Evolutionary conservation across 202 grass and related monocot genomes (phyloP).

Genomic region (Sporobolus alterniflorus): DNA sequence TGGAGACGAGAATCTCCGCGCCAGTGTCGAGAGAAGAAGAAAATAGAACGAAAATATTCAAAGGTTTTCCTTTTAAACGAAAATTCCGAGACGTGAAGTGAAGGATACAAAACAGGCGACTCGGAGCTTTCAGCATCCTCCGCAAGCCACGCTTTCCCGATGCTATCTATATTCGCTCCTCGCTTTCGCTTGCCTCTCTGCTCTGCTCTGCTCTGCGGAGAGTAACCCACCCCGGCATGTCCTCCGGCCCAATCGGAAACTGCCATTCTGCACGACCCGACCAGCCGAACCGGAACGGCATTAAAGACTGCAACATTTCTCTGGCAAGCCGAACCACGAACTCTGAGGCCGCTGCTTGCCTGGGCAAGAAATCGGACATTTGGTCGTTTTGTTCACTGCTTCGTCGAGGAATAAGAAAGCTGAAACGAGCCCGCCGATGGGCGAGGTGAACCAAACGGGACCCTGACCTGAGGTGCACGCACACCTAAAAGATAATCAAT

Average conservation of each 20-base stretch:
- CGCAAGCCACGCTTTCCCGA: constrained; percentile 30
- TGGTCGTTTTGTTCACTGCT: no score
- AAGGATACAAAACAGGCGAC: background rate
- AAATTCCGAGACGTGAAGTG: background rate
- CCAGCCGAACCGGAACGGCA: background rate
- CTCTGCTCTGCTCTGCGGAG: no score
- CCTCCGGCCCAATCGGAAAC: background rate
- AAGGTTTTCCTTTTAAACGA: constrained; percentile 20
- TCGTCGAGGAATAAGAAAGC: no score
- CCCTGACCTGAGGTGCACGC: background rate
- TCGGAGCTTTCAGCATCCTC: constrained; percentile 33
- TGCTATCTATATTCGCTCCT: constrained; percentile 10
- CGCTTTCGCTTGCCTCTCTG: background rate
- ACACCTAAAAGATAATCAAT: background rate
- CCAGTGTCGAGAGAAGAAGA: background rate
- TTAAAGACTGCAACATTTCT: constrained; percentile 12
- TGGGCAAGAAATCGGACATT: no score
- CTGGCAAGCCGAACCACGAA: background rate
- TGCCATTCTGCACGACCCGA: background rate
- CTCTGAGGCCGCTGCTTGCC: no score
- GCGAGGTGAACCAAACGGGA: no score
- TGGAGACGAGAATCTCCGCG: background rate
- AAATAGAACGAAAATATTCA: constrained; percentile 11
- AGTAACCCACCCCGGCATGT: background rate
- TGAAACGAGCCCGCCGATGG: no score